A percentile compares a stretch with the other conserved stretches of the same genome.
Evolutionary conservation across 2,329 filamentous ascomycete genomes (phyloP).

Genomic region (Fonsecaea pedrosoi): DNA sequence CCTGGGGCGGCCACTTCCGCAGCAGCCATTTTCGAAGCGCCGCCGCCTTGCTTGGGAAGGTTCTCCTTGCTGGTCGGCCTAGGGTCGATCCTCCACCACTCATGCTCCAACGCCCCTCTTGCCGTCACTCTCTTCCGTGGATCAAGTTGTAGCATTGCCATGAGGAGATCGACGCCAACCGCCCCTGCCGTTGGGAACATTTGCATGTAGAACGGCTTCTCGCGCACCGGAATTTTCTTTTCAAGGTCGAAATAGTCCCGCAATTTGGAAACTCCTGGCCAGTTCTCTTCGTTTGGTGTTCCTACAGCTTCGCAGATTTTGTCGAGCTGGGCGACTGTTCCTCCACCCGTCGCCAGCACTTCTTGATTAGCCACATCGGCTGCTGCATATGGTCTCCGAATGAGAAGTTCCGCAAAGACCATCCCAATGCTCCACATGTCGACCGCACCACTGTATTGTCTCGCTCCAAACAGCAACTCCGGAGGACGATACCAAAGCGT

Average conservation of each 20-base stretch:
- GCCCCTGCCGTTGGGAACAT: slow-evolving; percentile 81
- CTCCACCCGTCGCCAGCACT: slow-evolving; percentile 32
- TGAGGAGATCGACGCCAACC: slow-evolving; percentile 84
- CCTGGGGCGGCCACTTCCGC: slow-evolving; percentile 81
- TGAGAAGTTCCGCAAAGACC: slow-evolving; percentile 89
- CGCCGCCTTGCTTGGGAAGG: slow-evolving; percentile 76
- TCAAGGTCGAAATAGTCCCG: slow-evolving; percentile 75
- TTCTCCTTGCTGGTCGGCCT: slow-evolving; percentile 81
- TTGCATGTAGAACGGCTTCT: slow-evolving; percentile 73
- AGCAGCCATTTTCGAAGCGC: slow-evolving; percentile 74
- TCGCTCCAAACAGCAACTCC: slow-evolving; percentile 88
- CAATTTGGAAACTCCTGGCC: slow-evolving; percentile 86
- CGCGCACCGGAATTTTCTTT: slow-evolving; percentile 64
- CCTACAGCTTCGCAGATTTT: slow-evolving; percentile 86
- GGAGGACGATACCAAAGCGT: slow-evolving; percentile 96
- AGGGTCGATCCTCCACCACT: slow-evolving; percentile 85
- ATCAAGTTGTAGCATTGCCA: slow-evolving; percentile 83
- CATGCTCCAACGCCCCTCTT: slow-evolving; percentile 76
- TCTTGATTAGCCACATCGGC: slow-evolving; percentile 72
- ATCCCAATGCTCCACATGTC: slow-evolving; percentile 94
- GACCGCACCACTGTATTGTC: slow-evolving; percentile 86
- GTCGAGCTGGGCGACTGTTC: slow-evolving; percentile 74
- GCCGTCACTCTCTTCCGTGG: slow-evolving; percentile 84
- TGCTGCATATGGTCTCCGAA: slow-evolving; percentile 81
- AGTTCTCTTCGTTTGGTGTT: slow-evolving; percentile 90